Percentiles rank a stretch among this genome's conserved stretches.
These are phyloP conservation scores for Amylostereum chailletii DNA, from an alignment of 1,284 basidiomycete species.

Conservation along the genomic window DNA sequence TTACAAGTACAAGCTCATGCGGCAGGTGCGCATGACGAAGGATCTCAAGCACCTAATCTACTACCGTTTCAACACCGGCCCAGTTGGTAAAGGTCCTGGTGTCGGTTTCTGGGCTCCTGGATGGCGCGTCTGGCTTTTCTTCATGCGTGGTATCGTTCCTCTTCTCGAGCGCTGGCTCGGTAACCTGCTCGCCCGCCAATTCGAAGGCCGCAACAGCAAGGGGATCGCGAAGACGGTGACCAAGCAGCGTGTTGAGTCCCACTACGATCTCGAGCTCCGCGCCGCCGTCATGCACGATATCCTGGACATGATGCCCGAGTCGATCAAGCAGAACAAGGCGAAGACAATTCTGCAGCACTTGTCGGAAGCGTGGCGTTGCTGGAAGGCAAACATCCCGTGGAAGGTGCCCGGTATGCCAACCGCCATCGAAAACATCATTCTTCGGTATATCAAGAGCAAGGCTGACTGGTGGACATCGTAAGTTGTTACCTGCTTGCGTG, in stretches of 20 bases:
- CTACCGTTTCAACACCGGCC: constrained; percentile 98
- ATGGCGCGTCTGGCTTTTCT: constrained; percentile 99
- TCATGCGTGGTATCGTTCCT: constrained; percentile 98
- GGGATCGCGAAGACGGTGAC: constrained; percentile 95
- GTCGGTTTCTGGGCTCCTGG: constrained; percentile 99
- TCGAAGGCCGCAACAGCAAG: constrained; percentile 96
- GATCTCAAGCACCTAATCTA: constrained; percentile 97
- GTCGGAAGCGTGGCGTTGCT: constrained; percentile 97
- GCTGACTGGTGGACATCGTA: constrained; percentile 98
- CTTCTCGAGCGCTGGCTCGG: constrained; percentile 97
- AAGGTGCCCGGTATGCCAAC: constrained; percentile 97
- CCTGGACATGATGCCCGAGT: constrained; percentile 98
- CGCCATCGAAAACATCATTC: constrained; percentile 97
- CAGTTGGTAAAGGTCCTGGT: constrained; percentile 98
- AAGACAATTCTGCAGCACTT: constrained; percentile 98
- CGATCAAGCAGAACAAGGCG: constrained; percentile 97
- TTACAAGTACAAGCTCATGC: constrained; percentile 99
- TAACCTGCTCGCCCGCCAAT: constrained; percentile 95
- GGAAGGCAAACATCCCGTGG: constrained; percentile 99
- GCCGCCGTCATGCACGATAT: constrained; percentile 99
- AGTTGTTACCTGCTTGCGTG: constrained; percentile 23
- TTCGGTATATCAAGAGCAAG: constrained; percentile 99
- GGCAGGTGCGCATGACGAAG: constrained; percentile 99
- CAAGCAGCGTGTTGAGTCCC: constrained; percentile 98
- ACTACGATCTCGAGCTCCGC: constrained; percentile 95